Evolutionary conservation across 805 yeast species (phyloP).

Genomic region (Candida lessepsii): DNA sequence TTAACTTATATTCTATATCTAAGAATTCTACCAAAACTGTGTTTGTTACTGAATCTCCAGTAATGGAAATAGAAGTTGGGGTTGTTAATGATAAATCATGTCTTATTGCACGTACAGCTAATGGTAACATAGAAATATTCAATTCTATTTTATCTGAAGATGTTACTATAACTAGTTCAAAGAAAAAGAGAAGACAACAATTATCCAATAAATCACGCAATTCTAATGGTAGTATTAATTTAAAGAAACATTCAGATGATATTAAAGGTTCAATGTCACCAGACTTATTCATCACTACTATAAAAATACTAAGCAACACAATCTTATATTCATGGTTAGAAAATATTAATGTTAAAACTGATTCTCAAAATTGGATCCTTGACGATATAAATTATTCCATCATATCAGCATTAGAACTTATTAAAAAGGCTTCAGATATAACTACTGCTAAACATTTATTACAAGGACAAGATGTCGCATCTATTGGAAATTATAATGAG

Average conservation of each 20-base stretch:
- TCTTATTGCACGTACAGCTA: constrained; percentile 65
- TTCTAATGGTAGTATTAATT: constrained; percentile 42
- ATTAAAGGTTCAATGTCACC: constrained; percentile 31
- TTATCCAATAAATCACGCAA: constrained; percentile 49
- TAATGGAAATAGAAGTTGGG: constrained; percentile 44
- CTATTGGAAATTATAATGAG: constrained; percentile 58
- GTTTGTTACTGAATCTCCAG: constrained; percentile 68
- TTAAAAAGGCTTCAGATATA: constrained; percentile 23
- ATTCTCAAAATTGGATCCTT: constrained; percentile 49
- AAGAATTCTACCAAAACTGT: constrained; percentile 49
- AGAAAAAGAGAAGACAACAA: constrained; percentile 46
- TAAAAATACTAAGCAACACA: constrained; percentile 29
- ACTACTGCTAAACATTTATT: constrained; percentile 44
- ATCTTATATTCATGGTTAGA: constrained; percentile 61
- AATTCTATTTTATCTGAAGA: constrained; percentile 48
- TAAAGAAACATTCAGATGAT: constrained; percentile 47
- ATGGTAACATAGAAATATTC: constrained; percentile 73
- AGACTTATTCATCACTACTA: constrained; percentile 27
- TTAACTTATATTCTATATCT: constrained; percentile 62
- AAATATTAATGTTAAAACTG: constrained; percentile 58
- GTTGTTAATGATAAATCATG: constrained; percentile 29
- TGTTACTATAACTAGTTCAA: constrained; percentile 20
- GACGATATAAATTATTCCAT: constrained; percentile 25
- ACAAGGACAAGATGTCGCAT: constrained; percentile 51
- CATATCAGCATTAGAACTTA: constrained; percentile 17